A percentile compares a stretch with the other conserved stretches of the same genome.
Conservation (phyloP, 306 rosid species). For the Cicer arietinum region DNA sequence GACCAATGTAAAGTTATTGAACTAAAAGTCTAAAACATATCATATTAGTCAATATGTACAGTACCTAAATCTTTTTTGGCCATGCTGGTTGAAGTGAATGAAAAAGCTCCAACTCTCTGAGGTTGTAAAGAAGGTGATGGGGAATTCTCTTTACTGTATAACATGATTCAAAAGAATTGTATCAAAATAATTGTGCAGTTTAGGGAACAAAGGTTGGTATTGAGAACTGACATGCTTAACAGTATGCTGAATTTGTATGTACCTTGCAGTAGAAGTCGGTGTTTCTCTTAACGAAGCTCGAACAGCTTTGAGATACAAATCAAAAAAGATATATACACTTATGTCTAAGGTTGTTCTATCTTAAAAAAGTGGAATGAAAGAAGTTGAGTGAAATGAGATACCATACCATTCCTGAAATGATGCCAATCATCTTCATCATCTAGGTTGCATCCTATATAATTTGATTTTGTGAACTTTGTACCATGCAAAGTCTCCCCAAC, state of each 20-base stretch:
- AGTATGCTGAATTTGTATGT: slow-evolving; percentile 26
- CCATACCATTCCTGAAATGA: slow-evolving; percentile 87
- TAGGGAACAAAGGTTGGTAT: neutral
- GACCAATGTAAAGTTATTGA: neutral
- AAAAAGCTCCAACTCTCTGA: slow-evolving; percentile 64
- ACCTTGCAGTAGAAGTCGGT: slow-evolving; percentile 72
- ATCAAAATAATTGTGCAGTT: slow-evolving; percentile 6
- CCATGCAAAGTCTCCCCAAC: slow-evolving; percentile 85
- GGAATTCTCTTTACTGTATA: slow-evolving; percentile 71
- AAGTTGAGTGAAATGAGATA: slow-evolving; percentile 42
- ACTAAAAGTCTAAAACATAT: neutral
- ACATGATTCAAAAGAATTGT: slow-evolving; percentile 23
- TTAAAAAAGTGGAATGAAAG: slow-evolving; percentile 12
- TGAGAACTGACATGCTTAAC: slow-evolving; percentile 2
- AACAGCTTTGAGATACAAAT: slow-evolving; percentile 64
- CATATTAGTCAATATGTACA: slow-evolving; percentile 2
- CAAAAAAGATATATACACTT: slow-evolving; percentile 30
- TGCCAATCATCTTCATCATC: slow-evolving; percentile 94
- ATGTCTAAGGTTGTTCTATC: slow-evolving; percentile 24
- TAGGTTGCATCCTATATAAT: slow-evolving; percentile 75
- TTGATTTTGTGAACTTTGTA: slow-evolving; percentile 61
- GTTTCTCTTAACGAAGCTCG: slow-evolving; percentile 86
- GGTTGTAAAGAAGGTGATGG: slow-evolving; percentile 70
- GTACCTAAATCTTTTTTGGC: slow-evolving; percentile 77
- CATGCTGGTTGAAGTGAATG: slow-evolving; percentile 73